Base-by-base conservation (phyloP, 208 protist species). In the Crithidia fasciculata region DNA sequence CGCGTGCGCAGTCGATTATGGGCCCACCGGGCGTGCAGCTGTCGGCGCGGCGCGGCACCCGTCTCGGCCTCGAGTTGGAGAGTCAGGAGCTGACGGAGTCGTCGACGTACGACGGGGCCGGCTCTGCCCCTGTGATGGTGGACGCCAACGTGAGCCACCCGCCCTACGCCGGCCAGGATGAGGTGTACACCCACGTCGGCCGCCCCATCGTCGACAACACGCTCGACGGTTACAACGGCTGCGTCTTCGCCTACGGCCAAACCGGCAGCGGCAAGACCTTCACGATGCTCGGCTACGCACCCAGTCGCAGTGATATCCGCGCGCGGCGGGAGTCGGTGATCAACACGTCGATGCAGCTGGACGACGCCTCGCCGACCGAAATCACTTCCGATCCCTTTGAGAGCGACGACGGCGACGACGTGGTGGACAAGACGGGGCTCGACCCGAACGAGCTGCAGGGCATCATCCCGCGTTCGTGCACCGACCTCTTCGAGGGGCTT, bases 241-340 rank as follows among this genome's bases (percentile, higher is more conserved):
- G 90, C 58, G 78, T 98, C 53, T 97, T 97, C 67, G 93, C 92
- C 16, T 97, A 97, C 79, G 94, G 94, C 10, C 89, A 95, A 75
- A 98, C 95, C 0, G 87, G 88, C 58, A 88, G 83, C 56, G 96
- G 96, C 78, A 98, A 98, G 78, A 98, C 96, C 16, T 97, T 96
- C 83, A 97, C 96, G 19, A 98, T 98, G 86, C 79, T 95, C 28
- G 95, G 95, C 49, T 91, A 92, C 72, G 76, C 80, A 8, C 87
- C 90, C 43, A 82, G 58, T 40, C 73, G 63, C 45, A 77, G 62
- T 61, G 82, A 81, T 43, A 64, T 73, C 18, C 66, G 54, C 45
- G 72, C 64, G 2, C 72, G 72, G 2, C 45, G 52, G 6, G 76
- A 63, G 41, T 71, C 65, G 10, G 2, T 54, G 13, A 15, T 44